Evolutionary conservation across 768 basidiomycete genomes (phyloP), one percentile per base, ranked within the genome.

Genomic region (Lyophyllum semitale): DNA sequence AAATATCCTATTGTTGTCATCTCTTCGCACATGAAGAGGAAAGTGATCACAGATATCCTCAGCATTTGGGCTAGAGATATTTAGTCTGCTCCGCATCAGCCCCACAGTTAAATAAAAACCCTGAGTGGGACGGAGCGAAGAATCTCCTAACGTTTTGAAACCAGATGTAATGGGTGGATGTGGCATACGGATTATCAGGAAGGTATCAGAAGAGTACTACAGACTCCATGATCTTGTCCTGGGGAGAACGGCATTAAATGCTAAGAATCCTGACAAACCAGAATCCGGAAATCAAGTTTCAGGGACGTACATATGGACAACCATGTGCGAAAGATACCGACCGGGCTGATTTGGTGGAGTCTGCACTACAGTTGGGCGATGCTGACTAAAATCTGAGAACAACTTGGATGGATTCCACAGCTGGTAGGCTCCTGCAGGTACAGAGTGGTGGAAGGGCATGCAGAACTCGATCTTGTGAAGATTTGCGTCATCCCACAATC

Each of bases 271-370:
- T 48, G 45, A 48, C 46, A 54, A 48, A 32, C 38, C 37, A 18
- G 46, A 17, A 32, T 33, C 18, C 18, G 37, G 27, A 29, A 54
- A 32, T 58, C 15, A 50, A 25, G 45, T 54, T 59, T 55, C 58
- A 53, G 54, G 59, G 50, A 38, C 29, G 30, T 12, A 35, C 17
- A 53, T n/a, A 48, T 35, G 38, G 26, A 32, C 25, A 25, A 37
- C 63, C 60, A 67, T 67, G 66, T 65, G 64, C 61, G 57, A 62
- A 58, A 59, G 54, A 57, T 57, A 53, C 51, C 58, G 57, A 65
- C 67, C 18, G n/a, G n/a, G 66, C 63, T 66, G 66, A 65, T 63
- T 67, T 51, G 66, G 63, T 41, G 63, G 63, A 51, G 54, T 58
- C 67, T 64, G 64, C 57, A n/a, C n/a, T 35, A 57, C 44, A 51